Percentiles rank a stretch among this genome's conserved stretches.
phyloP scores from a whole-genome alignment of 2,329 filamentous ascomycete species.

The Xenoacremonium recifei region DNA sequence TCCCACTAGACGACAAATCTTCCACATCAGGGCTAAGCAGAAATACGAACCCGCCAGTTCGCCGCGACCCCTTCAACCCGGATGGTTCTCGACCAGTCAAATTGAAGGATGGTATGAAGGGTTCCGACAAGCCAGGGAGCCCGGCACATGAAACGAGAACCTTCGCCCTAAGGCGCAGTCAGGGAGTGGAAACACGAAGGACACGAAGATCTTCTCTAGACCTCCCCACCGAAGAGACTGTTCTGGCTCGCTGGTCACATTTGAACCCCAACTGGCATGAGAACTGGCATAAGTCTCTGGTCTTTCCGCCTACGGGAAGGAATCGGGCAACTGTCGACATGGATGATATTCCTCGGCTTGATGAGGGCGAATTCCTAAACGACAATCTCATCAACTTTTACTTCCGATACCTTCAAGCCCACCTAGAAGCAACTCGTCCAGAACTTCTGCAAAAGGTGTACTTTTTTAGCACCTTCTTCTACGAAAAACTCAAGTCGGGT shows the following conservation, averaged over 20 bases:
- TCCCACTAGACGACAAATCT: too few relatives aligned
- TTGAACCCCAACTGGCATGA: slow-evolving; percentile 50
- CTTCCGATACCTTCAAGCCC: slow-evolving; percentile 67
- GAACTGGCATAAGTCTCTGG: slow-evolving; percentile 57
- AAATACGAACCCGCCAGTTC: too few relatives aligned
- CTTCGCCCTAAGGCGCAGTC: slow-evolving; percentile 7
- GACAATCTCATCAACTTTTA: slow-evolving; percentile 93
- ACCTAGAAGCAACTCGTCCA: slow-evolving; percentile 53
- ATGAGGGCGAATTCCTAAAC: slow-evolving; percentile 85
- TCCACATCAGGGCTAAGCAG: neutral
- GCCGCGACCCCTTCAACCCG: too few relatives aligned
- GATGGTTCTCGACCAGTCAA: slow-evolving; percentile 13
- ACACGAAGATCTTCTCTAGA: slow-evolving; percentile 21
- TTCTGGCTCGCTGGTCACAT: slow-evolving; percentile 46
- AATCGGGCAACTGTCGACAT: slow-evolving; percentile 66
- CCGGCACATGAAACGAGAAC: slow-evolving; percentile 3
- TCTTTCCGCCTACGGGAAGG: slow-evolving; percentile 58
- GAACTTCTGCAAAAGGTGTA: slow-evolving; percentile 66
- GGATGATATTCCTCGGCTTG: slow-evolving; percentile 72
- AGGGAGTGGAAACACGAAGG: slow-evolving; percentile 20
- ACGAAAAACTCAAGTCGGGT: slow-evolving; percentile 67
- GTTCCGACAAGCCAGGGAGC: neutral
- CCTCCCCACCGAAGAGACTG: slow-evolving; percentile 8
- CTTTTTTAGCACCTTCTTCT: slow-evolving; percentile 94
- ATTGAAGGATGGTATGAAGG: slow-evolving; percentile 27